Evolutionary conservation across 1,139 yeast genomes (phyloP).

Genomic region (Geotrichum klebahnii): DNA sequence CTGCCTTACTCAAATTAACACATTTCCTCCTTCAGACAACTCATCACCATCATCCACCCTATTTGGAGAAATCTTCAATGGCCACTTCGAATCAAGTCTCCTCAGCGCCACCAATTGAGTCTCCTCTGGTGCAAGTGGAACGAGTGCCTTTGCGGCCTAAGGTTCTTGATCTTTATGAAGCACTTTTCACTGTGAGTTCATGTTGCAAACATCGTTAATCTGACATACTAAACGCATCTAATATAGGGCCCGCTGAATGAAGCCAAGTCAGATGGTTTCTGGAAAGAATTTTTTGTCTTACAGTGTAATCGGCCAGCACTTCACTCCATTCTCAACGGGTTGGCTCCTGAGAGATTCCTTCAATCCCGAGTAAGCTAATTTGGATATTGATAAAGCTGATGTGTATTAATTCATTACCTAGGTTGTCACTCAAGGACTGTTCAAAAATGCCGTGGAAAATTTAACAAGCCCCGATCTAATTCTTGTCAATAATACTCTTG

Average conservation of each 20-base stretch:
- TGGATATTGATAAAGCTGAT: background rate
- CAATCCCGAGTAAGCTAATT: constrained; percentile 20
- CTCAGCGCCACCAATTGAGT: constrained; percentile 22
- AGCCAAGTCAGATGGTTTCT: constrained; percentile 34
- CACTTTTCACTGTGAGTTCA: constrained; percentile 34
- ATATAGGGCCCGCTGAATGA: constrained; percentile 22
- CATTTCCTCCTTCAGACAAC: background rate
- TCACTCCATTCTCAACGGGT: constrained; percentile 25
- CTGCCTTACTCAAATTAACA: no score
- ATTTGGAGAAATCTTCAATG: background rate
- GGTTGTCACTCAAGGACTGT: constrained; percentile 30
- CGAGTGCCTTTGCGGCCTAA: constrained; percentile 38
- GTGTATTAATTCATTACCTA: background rate
- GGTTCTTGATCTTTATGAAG: constrained; percentile 37
- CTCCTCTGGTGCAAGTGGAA: constrained; percentile 41
- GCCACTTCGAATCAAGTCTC: no score
- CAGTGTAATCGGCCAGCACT: constrained; percentile 35
- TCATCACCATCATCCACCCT: background rate
- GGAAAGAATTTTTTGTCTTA: constrained; percentile 42
- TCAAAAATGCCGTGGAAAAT: constrained; percentile 32
- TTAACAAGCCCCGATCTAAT: constrained; percentile 25
- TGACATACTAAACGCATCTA: background rate
- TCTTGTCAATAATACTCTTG: constrained; percentile 30
- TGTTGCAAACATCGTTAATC: background rate
- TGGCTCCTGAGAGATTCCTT: constrained; percentile 33